phyloP scores from a whole-genome alignment of 2,329 filamentous ascomycete genomes.

The Alternaria triticimaculans region DNA sequence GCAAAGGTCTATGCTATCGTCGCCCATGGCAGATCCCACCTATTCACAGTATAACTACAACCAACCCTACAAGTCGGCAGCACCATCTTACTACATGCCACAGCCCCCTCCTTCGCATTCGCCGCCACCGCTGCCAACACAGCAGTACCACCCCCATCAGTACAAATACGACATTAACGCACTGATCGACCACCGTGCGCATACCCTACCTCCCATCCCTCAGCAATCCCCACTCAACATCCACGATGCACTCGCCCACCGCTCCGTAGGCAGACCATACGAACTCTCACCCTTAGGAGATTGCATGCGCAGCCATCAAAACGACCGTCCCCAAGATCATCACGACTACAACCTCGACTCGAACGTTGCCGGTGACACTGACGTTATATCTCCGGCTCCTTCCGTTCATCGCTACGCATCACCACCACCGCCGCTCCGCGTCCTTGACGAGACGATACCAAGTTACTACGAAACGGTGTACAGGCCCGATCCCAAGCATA shows the following conservation, averaged over 20 bases:
- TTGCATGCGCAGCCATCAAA: background rate
- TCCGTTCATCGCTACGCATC: background rate
- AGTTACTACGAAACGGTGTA: slow-evolving; percentile 10
- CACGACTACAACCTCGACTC: background rate
- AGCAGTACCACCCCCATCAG: background rate
- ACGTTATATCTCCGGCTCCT: background rate
- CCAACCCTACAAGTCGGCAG: background rate
- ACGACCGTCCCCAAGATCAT: background rate
- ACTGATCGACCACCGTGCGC: background rate
- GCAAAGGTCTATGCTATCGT: background rate
- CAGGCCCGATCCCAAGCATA: background rate
- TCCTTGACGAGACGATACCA: background rate
- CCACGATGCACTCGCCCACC: background rate
- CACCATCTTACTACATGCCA: background rate
- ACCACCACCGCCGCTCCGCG: background rate
- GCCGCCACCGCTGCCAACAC: background rate
- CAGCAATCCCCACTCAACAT: background rate
- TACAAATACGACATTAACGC: slow-evolving; percentile 5
- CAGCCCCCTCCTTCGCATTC: background rate
- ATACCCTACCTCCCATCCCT: background rate
- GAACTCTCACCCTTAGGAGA: slow-evolving; percentile 1
- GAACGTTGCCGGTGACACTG: background rate
- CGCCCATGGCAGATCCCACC: background rate
- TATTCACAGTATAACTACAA: background rate
- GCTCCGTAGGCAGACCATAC: background rate